Evolutionary conservation across 2,329 filamentous ascomycete genomes (phyloP).

Genomic region (Rhynchosporium secalis): DNA sequence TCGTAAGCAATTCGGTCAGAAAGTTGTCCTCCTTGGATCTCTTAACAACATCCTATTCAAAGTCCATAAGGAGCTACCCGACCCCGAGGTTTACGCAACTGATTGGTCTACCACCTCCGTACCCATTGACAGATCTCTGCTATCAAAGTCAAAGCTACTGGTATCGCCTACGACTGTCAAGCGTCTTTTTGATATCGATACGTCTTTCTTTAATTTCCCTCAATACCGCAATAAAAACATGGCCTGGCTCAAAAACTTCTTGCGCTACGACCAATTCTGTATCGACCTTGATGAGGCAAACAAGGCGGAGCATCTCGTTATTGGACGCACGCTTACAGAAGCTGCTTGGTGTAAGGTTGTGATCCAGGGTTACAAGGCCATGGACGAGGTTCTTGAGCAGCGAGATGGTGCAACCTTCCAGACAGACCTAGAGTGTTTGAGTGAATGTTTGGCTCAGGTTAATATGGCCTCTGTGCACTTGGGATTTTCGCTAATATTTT

Average conservation of each 20-base stretch:
- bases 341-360: slow-evolving; percentile 11
- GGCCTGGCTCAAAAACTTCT: slow-evolving; percentile 2
- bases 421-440: neutral
- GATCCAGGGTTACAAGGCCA: neutral
- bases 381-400: neutral
- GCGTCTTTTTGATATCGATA: slow-evolving; percentile 6
- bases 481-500: neutral
- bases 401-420: neutral
- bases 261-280: slow-evolving; percentile 6
- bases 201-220: neutral
- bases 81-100: neutral
- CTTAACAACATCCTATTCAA: slow-evolving; percentile 13
- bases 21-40: slow-evolving; percentile 13
- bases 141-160: neutral
- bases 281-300: neutral
- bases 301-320: neutral
- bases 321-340: slow-evolving; percentile 4
- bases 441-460: slow-evolving; percentile 1
- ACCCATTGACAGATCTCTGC: neutral
- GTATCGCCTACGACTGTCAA: neutral
- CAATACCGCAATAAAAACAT: neutral
- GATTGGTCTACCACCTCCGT: slow-evolving; percentile 5
- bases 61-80: neutral
- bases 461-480: neutral
- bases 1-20: neutral